These are phyloP conservation scores for Mycosphaerella arachidis DNA, from an alignment of 2,329 filamentous ascomycete genomes.

Conservation along the genomic window DNA sequence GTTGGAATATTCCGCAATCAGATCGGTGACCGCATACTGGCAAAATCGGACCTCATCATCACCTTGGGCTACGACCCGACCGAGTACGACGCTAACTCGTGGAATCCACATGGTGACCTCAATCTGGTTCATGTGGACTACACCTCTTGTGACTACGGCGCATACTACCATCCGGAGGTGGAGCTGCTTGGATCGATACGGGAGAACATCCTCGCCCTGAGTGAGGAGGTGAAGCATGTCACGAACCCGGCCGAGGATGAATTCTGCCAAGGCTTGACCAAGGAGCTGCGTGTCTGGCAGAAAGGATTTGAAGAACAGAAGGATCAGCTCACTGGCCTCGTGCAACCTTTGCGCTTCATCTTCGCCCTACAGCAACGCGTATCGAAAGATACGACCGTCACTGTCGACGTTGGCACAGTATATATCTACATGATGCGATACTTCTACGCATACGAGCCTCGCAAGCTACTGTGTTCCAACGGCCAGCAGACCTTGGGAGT, in stretches of 20 bases:
- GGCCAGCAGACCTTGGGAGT: conserved; percentile 49
- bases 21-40: conserved; percentile 44
- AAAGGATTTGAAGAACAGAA: conserved; percentile 19
- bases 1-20: conserved; percentile 49
- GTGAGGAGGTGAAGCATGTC: conserved; percentile 31
- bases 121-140: conserved; percentile 46
- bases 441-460: conserved; percentile 44
- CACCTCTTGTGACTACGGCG: conserved; percentile 38
- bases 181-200: conserved; percentile 44
- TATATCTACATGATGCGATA: conserved; percentile 49
- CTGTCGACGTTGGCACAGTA: conserved; percentile 46
- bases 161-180: conserved; percentile 39
- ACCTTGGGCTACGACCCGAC: conserved; percentile 47
- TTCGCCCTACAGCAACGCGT: conserved; percentile 40
- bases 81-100: conserved; percentile 45
- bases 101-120: conserved; percentile 40
- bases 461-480: conserved; percentile 45
- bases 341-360: conserved; percentile 47
- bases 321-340: conserved; percentile 29
- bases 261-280: conserved; percentile 32
- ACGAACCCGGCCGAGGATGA: conserved; percentile 36
- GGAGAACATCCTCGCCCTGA: conserved; percentile 39
- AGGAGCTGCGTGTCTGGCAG: conserved; percentile 38
- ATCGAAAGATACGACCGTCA: conserved; percentile 40
- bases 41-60: conserved; percentile 43